Evolutionary conservation across 2,329 filamentous ascomycete species (phyloP).

Genomic region (Fusarium sp.): DNA sequence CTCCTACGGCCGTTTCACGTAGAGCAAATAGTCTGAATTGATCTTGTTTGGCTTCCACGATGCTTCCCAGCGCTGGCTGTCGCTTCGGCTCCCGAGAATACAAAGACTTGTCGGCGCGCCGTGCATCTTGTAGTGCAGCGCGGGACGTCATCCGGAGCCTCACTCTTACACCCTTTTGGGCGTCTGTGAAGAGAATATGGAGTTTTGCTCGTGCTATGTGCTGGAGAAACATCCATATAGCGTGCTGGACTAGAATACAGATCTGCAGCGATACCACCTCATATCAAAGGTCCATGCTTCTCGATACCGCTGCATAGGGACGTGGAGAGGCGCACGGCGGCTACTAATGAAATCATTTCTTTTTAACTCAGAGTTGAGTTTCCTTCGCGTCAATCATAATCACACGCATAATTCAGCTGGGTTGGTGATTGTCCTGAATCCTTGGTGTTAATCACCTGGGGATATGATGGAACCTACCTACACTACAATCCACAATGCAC

Average conservation of each 20-base stretch:
- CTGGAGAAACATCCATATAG: slow-evolving; percentile 10
- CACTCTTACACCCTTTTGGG: slow-evolving; percentile 1
- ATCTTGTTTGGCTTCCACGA: not conserved
- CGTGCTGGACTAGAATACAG: slow-evolving; percentile 8
- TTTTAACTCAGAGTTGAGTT: slow-evolving; percentile 10
- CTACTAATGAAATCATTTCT: slow-evolving; percentile 10
- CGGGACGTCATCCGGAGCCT: slow-evolving; percentile 27
- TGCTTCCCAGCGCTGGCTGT: not conserved
- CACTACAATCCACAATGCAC: too few species aligned
- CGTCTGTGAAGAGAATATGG: not conserved
- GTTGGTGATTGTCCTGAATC: slow-evolving; percentile 14
- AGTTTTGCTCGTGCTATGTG: not conserved
- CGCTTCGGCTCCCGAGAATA: slow-evolving; percentile 5
- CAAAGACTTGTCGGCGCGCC: slow-evolving; percentile 10
- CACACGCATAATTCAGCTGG: not conserved
- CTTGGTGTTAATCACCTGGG: slow-evolving; percentile 31
- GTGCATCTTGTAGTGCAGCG: slow-evolving; percentile 22
- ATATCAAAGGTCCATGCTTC: slow-evolving; percentile 15
- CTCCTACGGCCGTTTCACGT: slow-evolving; percentile 16
- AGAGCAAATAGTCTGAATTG: slow-evolving; percentile 1
- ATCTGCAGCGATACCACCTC: slow-evolving; percentile 32
- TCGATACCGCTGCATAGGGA: slow-evolving; percentile 5
- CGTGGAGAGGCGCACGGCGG: slow-evolving; percentile 7
- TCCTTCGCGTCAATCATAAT: not conserved
- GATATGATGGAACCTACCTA: not conserved